Conservation (phyloP, 2,329 filamentous ascomycete species). For the Talaromyces sp. region DNA sequence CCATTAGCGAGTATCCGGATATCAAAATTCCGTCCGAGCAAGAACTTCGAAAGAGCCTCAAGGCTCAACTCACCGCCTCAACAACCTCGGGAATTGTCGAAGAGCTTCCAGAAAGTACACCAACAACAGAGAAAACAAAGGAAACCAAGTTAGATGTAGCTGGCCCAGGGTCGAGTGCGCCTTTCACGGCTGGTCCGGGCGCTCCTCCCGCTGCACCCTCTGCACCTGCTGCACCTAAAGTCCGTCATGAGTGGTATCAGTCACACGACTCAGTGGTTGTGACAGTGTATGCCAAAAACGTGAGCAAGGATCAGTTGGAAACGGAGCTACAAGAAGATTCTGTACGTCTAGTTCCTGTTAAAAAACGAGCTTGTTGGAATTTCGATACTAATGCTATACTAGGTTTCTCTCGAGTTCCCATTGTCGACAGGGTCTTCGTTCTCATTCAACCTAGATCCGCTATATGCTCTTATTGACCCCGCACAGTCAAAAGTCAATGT, state of each 20-base stretch:
- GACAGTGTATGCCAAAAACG: constrained; percentile 60
- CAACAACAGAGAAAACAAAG: constrained; percentile 1
- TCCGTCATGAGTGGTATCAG: constrained; percentile 66
- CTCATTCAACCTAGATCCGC: constrained; percentile 58
- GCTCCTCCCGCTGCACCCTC: constrained; percentile 3
- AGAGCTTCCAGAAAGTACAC: constrained; percentile 2
- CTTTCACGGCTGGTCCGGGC: constrained; percentile 9
- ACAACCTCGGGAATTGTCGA: neutral
- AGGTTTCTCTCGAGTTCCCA: constrained; percentile 56
- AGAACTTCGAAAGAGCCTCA: constrained; percentile 30
- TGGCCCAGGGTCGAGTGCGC: constrained; percentile 2
- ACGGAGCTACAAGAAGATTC: constrained; percentile 48
- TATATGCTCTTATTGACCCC: constrained; percentile 61
- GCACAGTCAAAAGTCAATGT: constrained; percentile 57
- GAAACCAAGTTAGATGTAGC: constrained; percentile 5
- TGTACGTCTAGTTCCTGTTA: constrained; percentile 24
- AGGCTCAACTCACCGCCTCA: constrained; percentile 21
- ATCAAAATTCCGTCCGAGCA: constrained; percentile 39
- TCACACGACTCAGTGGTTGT: constrained; percentile 55
- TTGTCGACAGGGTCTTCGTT: constrained; percentile 48
- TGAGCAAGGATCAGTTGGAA: constrained; percentile 51
- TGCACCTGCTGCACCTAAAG: constrained; percentile 46
- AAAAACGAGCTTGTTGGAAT: neutral
- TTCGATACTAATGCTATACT: constrained; percentile 7
- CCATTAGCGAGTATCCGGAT: constrained; percentile 49